These are phyloP conservation scores for Phenoliferia sp. DNA, from an alignment of 1,284 basidiomycete genomes.

Conservation along the genomic window DNA sequence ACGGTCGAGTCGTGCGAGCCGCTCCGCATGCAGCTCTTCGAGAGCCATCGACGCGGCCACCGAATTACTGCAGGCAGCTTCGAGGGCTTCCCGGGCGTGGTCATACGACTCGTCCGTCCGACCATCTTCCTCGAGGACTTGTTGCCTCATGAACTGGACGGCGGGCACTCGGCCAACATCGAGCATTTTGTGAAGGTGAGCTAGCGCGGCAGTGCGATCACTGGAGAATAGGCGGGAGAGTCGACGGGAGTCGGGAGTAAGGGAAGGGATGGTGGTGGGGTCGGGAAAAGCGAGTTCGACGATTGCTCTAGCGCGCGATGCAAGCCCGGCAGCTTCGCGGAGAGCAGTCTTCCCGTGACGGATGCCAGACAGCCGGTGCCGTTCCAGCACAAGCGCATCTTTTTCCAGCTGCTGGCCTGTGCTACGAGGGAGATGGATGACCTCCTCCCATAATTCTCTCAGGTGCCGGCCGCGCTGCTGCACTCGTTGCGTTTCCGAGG, in stretches of 20 bases:
- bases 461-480: slow-evolving; percentile 3
- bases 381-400: background rate
- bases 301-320: background rate
- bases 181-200: background rate
- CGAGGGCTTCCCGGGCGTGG: slow-evolving; percentile 16
- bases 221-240: background rate
- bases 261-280: background rate
- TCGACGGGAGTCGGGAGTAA: background rate
- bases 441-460: slow-evolving; percentile 14
- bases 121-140: background rate
- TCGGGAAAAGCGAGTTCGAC: background rate
- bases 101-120: slow-evolving; percentile 15
- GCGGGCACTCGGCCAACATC: background rate
- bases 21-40: slow-evolving; percentile 16
- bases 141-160: background rate
- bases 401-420: background rate
- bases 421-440: background rate
- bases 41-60: slow-evolving; percentile 1
- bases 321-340: background rate
- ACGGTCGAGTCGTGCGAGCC: slow-evolving; percentile 17
- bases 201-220: background rate
- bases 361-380: background rate
- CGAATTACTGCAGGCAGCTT: slow-evolving; percentile 12
- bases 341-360: background rate
- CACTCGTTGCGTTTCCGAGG: background rate